Evolutionary conservation across 164 flowering plant genomes (phyloP), one percentile per base, ranked within the genome.

Genomic region (Chimonanthus praecox): DNA sequence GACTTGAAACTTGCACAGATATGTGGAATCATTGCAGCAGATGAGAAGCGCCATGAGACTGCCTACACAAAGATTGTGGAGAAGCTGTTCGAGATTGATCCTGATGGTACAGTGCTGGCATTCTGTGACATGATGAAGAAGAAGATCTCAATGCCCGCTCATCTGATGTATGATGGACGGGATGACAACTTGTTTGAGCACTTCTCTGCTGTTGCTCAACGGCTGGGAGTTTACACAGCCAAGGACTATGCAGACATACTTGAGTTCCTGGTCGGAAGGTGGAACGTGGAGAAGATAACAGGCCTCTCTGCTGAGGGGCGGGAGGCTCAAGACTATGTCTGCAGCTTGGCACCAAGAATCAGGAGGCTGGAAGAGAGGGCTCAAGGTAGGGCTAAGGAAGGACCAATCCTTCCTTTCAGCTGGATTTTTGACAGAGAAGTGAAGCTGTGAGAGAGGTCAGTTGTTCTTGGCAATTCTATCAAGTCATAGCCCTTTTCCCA

Each of bases 1-100:
- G 91, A 88, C 84, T 3, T 86, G 44, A 84, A 88, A 72, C 78
- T 90, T 72, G 94, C 94, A 43, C 90, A 86, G 71, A 81, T 90
- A 43, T 90, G 94, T 76, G 94, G 94, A n/a, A 87, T 72, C 13
- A 88, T 90, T 60, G 94, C 94, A 4, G 71, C 94, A 1, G 94
- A 90, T 72, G 92, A 90, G 82, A 90, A 84, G 80, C 89, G 94
- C 61, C 94, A 90, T 20, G 94, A 90, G 75, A 85, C 83, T 54
- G 90, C 90, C 3, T 87, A 87, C 78, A 83, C 87, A 58, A 85
- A 84, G 80, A 87, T 88, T 63, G 86, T 83, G 16, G 92, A 88
- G 61, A 90, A 90, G 82, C 88, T 90, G 21, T 86, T 87, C 67
- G 94, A 88, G 82, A 78, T 90, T 11, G 94, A 90, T 60, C 90